Evolutionary conservation across 257 asterid species (phyloP), one percentile per base, ranked within the genome.

Genomic region (Henckelia pumila): DNA sequence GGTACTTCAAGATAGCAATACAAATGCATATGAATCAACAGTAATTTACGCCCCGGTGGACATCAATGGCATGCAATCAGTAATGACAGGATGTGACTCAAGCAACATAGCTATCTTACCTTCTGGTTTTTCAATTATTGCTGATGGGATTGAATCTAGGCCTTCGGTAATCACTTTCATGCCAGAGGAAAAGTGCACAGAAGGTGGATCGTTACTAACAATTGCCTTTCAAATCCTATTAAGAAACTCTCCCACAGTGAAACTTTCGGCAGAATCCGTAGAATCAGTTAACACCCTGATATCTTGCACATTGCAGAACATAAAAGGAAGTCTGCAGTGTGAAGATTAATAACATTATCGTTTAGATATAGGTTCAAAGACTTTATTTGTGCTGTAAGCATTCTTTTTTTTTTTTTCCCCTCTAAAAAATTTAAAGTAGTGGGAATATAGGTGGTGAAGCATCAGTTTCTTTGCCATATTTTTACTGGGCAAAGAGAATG

Each of bases 191-290:
- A 85, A 83, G 82, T 74, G 75, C 73, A 67, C 89, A 49, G 96
- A 83, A 76, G 98, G 90, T 56, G 96, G 94, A 61, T 87, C 96
- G 4, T 58, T 91, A 75, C 87, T 91, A 8, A 89, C 95, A 23
- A 56, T 80, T 14, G 90, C 84, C 24, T 84, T 89, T 73, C 94
- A 87, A 72, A 81, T 91, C 76, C 90, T 84, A 37, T 67, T 84
- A 19, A 83, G 86, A 77, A 79, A 56, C 80, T 76, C 90, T 17
- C 74, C 91, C 33, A 69, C 86, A 29, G 77, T 74, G 5, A 80
- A 82, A 63, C 80, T 81, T 60, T 74, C 85, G 1, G 24, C 56
- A 44, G 96, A 87, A 66, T 83, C 95, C 3, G 74, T 82, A 30
- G 92, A 89, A 29, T 87, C 94, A 5, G 82, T 89, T 70, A 82